Base-by-base conservation (phyloP, 805 yeast species). In the Candida nanaspora region DNA sequence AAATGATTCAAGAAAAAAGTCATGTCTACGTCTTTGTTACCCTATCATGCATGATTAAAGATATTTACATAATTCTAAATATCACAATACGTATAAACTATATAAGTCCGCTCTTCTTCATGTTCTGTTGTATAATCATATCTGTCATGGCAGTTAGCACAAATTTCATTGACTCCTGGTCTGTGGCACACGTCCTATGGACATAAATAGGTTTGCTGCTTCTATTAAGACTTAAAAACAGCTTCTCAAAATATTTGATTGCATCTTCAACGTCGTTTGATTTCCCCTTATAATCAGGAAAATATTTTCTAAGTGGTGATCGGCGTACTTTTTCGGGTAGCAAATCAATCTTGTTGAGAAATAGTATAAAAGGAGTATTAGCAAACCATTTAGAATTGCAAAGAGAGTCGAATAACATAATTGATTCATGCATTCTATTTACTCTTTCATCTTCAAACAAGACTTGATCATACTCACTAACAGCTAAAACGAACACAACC, bases 171-270 rank as follows among this genome's bases (percentile, higher is more conserved):
- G 88, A 76, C 41, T 76, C 70, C 0, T 94, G 77, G 59, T 93
- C 98, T 0, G 98, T 93, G 0, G 98, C 98, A 64, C 97, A 88
- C 1, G 98, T 93, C 48, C 88, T 68, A 63, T 88, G 96, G 19
- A 86, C 83, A 57, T 93, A 93, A 26, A 93, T 74, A n/a, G 88
- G 91, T 47, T 80, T 76, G 36, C 76, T 72, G 3, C 72, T 59
- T 45, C 76, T 66, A 57, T 88, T 86, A 44, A 85, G 59, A 40
- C 74, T 67, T 43, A 82, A 54, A 50, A 88, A 86, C 38, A 76
- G 63, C 33, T 67, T 65, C 53, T 85, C 95, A 55, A 91, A 83
- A 55, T 76, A 88, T 48, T 72, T 72, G 18, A 80, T 56, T 3
- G 86, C 91, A 33, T 78, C 82, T 38, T 80, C 82, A 10, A 70